Percentiles rank a stretch among this genome's conserved stretches.
Conservation (phyloP, 805 yeast genomes). For the Yamadazyma philogaea region DNA sequence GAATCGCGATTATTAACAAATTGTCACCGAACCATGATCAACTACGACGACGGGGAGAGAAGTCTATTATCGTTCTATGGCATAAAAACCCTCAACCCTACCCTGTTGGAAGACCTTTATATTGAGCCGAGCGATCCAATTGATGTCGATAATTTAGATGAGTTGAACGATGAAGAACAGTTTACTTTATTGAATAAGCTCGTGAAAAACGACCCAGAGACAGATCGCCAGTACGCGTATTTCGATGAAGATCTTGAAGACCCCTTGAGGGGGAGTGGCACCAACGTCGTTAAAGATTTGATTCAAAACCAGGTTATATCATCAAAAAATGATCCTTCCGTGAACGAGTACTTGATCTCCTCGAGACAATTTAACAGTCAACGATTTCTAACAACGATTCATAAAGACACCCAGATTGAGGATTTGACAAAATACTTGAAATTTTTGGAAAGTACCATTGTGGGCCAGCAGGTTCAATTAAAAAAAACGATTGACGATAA, state of each 20-base stretch:
- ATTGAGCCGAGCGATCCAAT: conserved; percentile 14
- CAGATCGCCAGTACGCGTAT: conserved; percentile 6
- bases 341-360: conserved; percentile 32
- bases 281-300: conserved; percentile 27
- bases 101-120: conserved; percentile 16
- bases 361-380: conserved; percentile 35
- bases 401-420: conserved; percentile 36
- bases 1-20: neutral
- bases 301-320: conserved; percentile 21
- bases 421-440: conserved; percentile 27
- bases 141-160: conserved; percentile 18
- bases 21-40: conserved; percentile 21
- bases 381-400: conserved; percentile 35
- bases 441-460: conserved; percentile 33
- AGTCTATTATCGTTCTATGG: conserved; percentile 30
- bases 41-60: conserved; percentile 29
- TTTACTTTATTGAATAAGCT: conserved; percentile 27
- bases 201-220: conserved; percentile 14
- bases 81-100: conserved; percentile 23
- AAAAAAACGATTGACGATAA: conserved; percentile 36
- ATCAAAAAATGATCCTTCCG: conserved; percentile 28
- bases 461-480: conserved; percentile 33
- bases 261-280: conserved; percentile 31
- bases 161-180: conserved; percentile 27
- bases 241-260: conserved; percentile 28